Evolutionary conservation across 2,329 filamentous ascomycete genomes (phyloP), one percentile per base, ranked within the genome.

Genomic region (Colletotrichum liriopes): DNA sequence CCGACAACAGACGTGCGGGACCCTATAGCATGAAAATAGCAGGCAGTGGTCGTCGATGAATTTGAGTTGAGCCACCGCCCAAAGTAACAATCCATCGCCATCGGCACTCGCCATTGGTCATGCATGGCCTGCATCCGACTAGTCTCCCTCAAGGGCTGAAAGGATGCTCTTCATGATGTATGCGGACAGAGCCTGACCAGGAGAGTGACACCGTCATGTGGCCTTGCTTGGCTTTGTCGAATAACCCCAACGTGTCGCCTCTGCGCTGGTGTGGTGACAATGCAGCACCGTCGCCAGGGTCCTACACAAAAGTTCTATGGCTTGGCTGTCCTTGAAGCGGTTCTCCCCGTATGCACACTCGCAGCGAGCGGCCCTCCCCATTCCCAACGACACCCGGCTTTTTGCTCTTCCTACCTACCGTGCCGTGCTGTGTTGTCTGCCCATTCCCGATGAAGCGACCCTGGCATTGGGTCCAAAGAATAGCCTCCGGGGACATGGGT

Each of bases 401-500:
- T 58, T 35, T 54, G 7, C 45, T 61, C 60, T 71, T 18, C 47
- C 43, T 73, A 12, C n/a, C 49, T 63, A 29, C 26, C n/a, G 29
- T 26, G 23, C 23, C 6, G 6, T 45, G 63, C 43, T 41, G 55
- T 62, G 49, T 29, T 47, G 59, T 54, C 66, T 61, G 54, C 60
- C 70, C 67, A 54, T 29, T 60, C 59, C 59, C 70, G 70, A 65
- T 23, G 45, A 45, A 41, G 54, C 39, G 60, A 52, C 66, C 66
- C 45, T 61, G 56, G 60, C 54, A 70, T 39, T 65, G 70, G 59
- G 41, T 69, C 69, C 70, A 65, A 61, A 66, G 59, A 65, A 72
- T 72, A 70, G 66, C 66, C 66, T 72, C 55, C 56, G 26, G 47
- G 66, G 52, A 29, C 71, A 63, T 63, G 65, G 60, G 43, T 72